Percentiles rank a stretch among this genome's conserved stretches.
Evolutionary conservation across 2,329 filamentous ascomycete genomes (phyloP).

Genomic region (Neophaeococcomyces aloes): DNA sequence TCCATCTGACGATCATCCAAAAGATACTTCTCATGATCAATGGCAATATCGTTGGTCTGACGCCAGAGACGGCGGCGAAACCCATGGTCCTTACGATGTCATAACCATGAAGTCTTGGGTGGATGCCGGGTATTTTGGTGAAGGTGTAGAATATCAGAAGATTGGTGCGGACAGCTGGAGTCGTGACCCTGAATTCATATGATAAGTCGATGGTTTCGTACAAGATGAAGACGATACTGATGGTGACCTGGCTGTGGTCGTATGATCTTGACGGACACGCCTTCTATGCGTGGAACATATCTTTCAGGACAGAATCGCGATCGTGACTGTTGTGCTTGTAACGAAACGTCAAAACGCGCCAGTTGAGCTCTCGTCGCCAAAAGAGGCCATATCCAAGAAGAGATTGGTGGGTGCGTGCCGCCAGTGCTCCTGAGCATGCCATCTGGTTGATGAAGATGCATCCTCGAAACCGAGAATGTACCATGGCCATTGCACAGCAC

Average conservation of each 20-base stretch:
- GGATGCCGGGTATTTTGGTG: constrained; percentile 82
- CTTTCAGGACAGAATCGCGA: constrained; percentile 6
- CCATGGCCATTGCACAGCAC: constrained; percentile 92
- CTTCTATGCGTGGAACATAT: constrained; percentile 21
- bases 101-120: constrained; percentile 84
- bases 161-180: constrained; percentile 49
- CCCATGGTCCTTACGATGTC: constrained; percentile 79
- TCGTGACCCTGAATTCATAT: constrained; percentile 42
- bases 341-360: constrained; percentile 39
- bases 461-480: constrained; percentile 84
- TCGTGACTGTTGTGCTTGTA: constrained; percentile 28
- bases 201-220: constrained; percentile 20
- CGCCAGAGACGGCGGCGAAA: constrained; percentile 64
- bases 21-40: constrained; percentile 32
- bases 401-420: constrained; percentile 38
- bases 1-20: constrained; percentile 24
- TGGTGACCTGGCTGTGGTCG: constrained; percentile 5
- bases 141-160: constrained; percentile 69
- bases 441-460: constrained; percentile 73
- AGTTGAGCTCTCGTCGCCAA: constrained; percentile 50
- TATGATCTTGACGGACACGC: constrained; percentile 14
- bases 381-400: constrained; percentile 49
- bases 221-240: constrained; percentile 4
- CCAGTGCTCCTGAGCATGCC: constrained; percentile 70
- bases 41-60: constrained; percentile 96